Evolutionary conservation across 352 stramenopile genomes (phyloP), one percentile per base, ranked within the genome.

Genomic region (Salisapilia sapeloensis): DNA sequence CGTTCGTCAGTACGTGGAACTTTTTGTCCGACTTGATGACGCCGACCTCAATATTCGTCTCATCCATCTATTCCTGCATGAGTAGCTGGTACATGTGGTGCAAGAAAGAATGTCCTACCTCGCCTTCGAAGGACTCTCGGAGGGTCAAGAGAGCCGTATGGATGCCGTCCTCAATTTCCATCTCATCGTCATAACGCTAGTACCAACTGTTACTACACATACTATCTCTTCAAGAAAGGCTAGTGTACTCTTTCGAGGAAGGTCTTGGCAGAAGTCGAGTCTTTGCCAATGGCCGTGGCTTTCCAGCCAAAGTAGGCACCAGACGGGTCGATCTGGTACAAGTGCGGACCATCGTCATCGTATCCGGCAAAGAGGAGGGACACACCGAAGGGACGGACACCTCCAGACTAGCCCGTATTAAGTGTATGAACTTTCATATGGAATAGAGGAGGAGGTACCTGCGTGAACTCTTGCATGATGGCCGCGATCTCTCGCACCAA

Each of bases 381-480:
- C n/a, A 99, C 87, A 36, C 96, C 96, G 57, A 99, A 99, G 4
- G 96, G 95, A 44, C 95, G 79, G 23, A 99, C 96, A 28, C 96
- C 96, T 29, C 94, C 93, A 8, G 79, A 92, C 63, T 93, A 46
- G 24, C 38, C 57, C 33, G 46, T 60, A 1, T 2, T 31, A 14
- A 19, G 9, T 12, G 22, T 10, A 18, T 43, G 15, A 33, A 39
- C 26, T 36, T 14, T 21, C 11, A 37, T 6, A 33, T 5, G 11
- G 35, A 29, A 9, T 2, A 24, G 2, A 34, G 18, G 12, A 44
- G 37, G 36, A 28, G 4, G 23, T 33, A 45, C 38, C 36, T 94
- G 93, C 23, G 93, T 98, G 52, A 96, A 98, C 71, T 99, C 94
- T 67, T 99, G 96, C 96, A 99, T 99, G 30, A 99, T 87, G 6